Percentiles rank a stretch among this genome's conserved stretches.
phyloP scores from a whole-genome alignment of 2,329 filamentous ascomycete genomes.

The Ramularia collo-cygni region DNA sequence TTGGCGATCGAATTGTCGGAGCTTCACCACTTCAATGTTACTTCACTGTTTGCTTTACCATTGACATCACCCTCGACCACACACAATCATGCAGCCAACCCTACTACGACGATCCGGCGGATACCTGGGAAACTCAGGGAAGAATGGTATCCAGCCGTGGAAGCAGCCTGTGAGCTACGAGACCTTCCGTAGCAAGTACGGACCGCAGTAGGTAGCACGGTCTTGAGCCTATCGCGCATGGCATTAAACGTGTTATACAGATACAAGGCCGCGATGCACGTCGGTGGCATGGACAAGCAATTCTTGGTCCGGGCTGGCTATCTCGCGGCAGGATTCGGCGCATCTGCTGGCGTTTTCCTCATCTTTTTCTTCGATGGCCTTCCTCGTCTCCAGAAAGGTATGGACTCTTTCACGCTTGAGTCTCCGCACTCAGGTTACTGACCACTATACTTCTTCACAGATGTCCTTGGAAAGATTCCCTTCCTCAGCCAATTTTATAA shows the following conservation, averaged over 20 bases:
- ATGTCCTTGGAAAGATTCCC: constrained; percentile 49
- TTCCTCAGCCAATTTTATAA: constrained; percentile 52
- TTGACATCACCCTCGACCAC: constrained; percentile 9
- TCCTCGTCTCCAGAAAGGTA: constrained; percentile 30
- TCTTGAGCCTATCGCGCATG: too few species aligned
- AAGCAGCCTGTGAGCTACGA: constrained; percentile 35
- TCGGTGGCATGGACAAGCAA: constrained; percentile 43
- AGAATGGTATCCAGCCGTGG: constrained; percentile 28
- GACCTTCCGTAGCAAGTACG: constrained; percentile 51
- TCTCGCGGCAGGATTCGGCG: constrained; percentile 51
- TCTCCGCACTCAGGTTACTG: too few species aligned
- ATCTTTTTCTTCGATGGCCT: constrained; percentile 61
- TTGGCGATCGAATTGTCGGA: constrained; percentile 1
- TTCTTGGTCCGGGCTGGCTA: constrained; percentile 35
- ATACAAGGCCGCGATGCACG: constrained; percentile 43
- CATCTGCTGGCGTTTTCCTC: constrained; percentile 51
- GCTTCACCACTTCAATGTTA: too few species aligned
- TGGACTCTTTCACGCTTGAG: background rate
- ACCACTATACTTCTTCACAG: constrained; percentile 5
- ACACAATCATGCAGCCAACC: constrained; percentile 28
- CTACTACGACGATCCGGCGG: constrained; percentile 13
- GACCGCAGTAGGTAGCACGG: constrained; percentile 52
- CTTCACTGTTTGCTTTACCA: too few species aligned
- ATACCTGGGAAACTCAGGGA: constrained; percentile 1
- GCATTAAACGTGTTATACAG: too few species aligned